Percentiles rank a stretch among this genome's conserved stretches.
phyloP scores from a whole-genome alignment of 805 yeast species.

The Saccharomycodes ludwigii region DNA sequence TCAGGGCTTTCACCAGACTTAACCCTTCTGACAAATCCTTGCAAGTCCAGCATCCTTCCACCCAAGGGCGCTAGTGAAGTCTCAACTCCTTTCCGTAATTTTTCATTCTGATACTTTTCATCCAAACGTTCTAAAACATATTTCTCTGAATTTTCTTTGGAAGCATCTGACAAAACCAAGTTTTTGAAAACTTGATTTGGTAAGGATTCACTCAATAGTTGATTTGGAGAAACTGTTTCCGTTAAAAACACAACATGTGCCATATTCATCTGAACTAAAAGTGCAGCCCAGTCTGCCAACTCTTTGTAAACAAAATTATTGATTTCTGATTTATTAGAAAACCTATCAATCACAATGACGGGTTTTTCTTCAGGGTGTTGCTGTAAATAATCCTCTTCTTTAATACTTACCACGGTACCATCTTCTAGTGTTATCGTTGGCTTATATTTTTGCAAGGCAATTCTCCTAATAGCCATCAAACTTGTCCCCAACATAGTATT shows the following conservation, averaged over 20 bases:
- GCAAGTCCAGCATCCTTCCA: slow-evolving; percentile 89
- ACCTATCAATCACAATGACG: slow-evolving; percentile 72
- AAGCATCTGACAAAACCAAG: slow-evolving; percentile 70
- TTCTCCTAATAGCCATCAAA: slow-evolving; percentile 57
- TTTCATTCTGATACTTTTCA: slow-evolving; percentile 12
- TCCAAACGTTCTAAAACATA: slow-evolving; percentile 51
- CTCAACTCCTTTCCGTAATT: slow-evolving; percentile 31
- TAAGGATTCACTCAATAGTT: slow-evolving; percentile 52
- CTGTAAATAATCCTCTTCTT: slow-evolving; percentile 73
- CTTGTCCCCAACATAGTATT: slow-evolving; percentile 69
- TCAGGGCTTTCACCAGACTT: slow-evolving; percentile 76
- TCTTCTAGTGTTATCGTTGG: slow-evolving; percentile 21
- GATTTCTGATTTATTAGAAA: slow-evolving; percentile 42
- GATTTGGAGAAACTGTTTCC: slow-evolving; percentile 69
- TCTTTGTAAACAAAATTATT: slow-evolving; percentile 59
- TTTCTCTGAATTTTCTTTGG: slow-evolving; percentile 50
- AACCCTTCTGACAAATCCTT: slow-evolving; percentile 78
- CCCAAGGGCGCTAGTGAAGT: slow-evolving; percentile 65
- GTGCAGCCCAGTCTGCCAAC: slow-evolving; percentile 82
- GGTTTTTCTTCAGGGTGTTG: slow-evolving; percentile 81
- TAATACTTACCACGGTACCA: slow-evolving; percentile 26
- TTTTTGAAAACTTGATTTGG: slow-evolving; percentile 83
- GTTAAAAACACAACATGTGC: slow-evolving; percentile 89
- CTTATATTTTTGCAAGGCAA: slow-evolving; percentile 38
- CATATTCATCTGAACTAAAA: slow-evolving; percentile 57